Conservation (phyloP, 2,329 filamentous ascomycete genomes). For the Stagonosporopsis chrysanthemi region DNA sequence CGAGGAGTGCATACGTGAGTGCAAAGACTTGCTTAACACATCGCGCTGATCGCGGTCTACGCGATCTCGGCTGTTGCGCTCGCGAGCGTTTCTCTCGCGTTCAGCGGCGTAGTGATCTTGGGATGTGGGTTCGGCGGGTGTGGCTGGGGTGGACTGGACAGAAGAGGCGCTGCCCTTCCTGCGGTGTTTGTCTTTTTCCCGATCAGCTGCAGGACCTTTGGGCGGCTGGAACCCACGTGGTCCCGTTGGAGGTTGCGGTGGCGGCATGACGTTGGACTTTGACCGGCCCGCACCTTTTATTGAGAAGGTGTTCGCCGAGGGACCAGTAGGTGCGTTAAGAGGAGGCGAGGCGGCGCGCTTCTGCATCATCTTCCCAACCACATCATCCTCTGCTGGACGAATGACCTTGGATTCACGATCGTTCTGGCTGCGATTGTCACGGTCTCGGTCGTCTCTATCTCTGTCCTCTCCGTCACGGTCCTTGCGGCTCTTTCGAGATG, state of each 20-base stretch:
- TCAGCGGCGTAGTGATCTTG: slow-evolving; percentile 72
- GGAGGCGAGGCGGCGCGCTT: slow-evolving; percentile 43
- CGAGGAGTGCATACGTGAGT: slow-evolving; percentile 31
- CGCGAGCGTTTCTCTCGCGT: slow-evolving; percentile 60
- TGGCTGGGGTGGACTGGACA: slow-evolving; percentile 17
- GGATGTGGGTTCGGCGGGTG: slow-evolving; percentile 27
- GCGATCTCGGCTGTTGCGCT: slow-evolving; percentile 40
- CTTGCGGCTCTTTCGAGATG: slow-evolving; percentile 52
- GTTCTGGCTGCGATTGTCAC: slow-evolving; percentile 28
- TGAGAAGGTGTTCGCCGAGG: slow-evolving; percentile 56
- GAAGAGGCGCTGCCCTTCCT: slow-evolving; percentile 31
- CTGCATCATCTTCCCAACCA: slow-evolving; percentile 39
- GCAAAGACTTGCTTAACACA: slow-evolving; percentile 20
- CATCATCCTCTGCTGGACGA: slow-evolving; percentile 23
- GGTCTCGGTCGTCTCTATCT: slow-evolving; percentile 43
- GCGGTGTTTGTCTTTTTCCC: slow-evolving; percentile 32
- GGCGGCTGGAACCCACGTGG: slow-evolving; percentile 47
- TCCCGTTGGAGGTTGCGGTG: slow-evolving; percentile 49
- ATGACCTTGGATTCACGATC: slow-evolving; percentile 13
- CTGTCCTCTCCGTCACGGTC: slow-evolving; percentile 53
- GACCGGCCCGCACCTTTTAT: slow-evolving; percentile 44
- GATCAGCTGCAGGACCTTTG: slow-evolving; percentile 48
- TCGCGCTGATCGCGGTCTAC: slow-evolving; percentile 30
- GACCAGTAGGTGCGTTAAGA: slow-evolving; percentile 45
- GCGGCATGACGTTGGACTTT: slow-evolving; percentile 36